Evolutionary conservation across 345 rosid species (phyloP), one percentile per base, ranked within the genome.

Genomic region (Sonneratia alba): DNA sequence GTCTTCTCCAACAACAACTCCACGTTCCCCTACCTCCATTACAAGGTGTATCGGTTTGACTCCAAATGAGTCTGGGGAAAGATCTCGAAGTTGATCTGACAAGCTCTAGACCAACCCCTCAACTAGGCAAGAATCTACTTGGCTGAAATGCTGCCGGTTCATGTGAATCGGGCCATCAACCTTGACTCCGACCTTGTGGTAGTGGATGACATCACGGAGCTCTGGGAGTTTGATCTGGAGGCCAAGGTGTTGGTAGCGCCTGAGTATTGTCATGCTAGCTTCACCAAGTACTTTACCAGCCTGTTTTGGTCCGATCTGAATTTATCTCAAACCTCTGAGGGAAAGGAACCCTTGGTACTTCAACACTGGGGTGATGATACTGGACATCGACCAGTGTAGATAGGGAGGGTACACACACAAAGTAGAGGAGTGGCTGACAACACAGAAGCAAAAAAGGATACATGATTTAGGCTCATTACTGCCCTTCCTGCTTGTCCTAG

Each of bases 281-380:
- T 85, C 55, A 80, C 84, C 15, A 76, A 73, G 32, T 80, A 79
- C 68, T 85, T 85, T 70, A 77, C 88, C 2, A 73, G 77, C 27
- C 43, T 73, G 55, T 85, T 85, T 62, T 82, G 88, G 88, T 70
- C 71, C 0, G 83, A 82, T 66, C 74, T 62, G 32, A 21, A 12
- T 7, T 36, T 82, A 64, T 68, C 81, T 2, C 47, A 27, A 10
- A 82, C 86, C 1, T 85, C 82, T 16, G 45, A 77, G 0, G 84
- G 84, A 0, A 0, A 66, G 83, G 49, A 49, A 70, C 5, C 77
- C 88, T 0, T 82, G 88, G 68, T 85, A 85, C 65, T 85, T 85
- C 74, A 82, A 85, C 70, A 85, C 86, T 2, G 86, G 88, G 16
- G 88, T 85, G 14, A 85, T 85, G 88, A 86, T 82, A 45, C 69